Evolutionary conservation across 2,329 filamentous ascomycete species (phyloP).

Genomic region (Verticillium albo-atrum): DNA sequence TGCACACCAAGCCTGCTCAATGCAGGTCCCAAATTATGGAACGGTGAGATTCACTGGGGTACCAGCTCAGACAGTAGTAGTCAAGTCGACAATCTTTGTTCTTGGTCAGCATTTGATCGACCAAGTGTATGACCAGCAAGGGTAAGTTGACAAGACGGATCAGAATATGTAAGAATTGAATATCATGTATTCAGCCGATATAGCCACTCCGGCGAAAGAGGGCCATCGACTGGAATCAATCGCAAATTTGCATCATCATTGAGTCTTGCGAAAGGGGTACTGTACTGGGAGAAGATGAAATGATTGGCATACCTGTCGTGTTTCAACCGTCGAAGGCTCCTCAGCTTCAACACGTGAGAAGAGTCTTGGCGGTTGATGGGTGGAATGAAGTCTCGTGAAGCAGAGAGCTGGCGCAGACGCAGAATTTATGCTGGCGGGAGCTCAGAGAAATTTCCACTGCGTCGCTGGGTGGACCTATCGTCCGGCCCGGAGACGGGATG

Average conservation of each 20-base stretch:
- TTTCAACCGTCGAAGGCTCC: background rate
- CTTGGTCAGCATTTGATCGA: background rate
- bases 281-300: conserved; percentile 5
- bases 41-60: too few relatives aligned
- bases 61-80: too few relatives aligned
- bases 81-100: too few relatives aligned
- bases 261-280: conserved; percentile 15
- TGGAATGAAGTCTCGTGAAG: background rate
- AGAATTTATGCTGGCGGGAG: background rate
- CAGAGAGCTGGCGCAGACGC: background rate
- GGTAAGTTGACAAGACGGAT: conserved; percentile 31
- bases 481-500: background rate
- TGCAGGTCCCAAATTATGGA: too few relatives aligned
- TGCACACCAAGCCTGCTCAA: too few relatives aligned
- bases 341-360: background rate
- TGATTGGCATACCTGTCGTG: conserved; percentile 16
- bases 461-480: background rate
- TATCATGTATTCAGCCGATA: conserved; percentile 78
- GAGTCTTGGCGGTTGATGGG: background rate
- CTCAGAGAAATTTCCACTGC: background rate
- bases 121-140: background rate
- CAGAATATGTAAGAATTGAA: conserved; percentile 99
- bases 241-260: conserved; percentile 99
- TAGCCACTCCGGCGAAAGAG: conserved; percentile 85
- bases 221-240: conserved; percentile 84